Evolutionary conservation across 306 rosid genomes (phyloP).

Genomic region (Dicorynia guianensis): DNA sequence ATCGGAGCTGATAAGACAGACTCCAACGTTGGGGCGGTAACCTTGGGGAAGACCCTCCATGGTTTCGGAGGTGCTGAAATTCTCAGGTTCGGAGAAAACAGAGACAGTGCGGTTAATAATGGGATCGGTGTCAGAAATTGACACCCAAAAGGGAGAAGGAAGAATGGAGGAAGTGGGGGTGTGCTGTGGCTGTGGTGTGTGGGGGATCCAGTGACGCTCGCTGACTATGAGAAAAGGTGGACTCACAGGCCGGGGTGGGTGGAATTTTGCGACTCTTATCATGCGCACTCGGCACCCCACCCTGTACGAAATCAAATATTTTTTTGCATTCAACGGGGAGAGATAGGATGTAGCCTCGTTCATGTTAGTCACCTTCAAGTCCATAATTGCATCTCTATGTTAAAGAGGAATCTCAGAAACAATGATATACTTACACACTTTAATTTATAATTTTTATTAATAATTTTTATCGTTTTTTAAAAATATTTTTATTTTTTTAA

Average conservation of each 20-base stretch:
- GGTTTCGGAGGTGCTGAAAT: conserved; percentile 20
- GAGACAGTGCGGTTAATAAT: background rate
- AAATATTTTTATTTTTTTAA: too few relatives aligned
- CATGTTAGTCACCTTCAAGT: too few relatives aligned
- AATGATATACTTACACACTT: too few relatives aligned
- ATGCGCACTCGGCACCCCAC: conserved; percentile 42
- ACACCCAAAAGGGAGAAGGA: background rate
- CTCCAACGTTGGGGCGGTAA: conserved; percentile 98
- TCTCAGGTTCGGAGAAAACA: background rate
- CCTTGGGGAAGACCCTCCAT: conserved; percentile 95
- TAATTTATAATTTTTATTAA: too few relatives aligned
- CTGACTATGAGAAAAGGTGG: conserved; percentile 49
- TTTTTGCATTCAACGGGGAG: background rate
- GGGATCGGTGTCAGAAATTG: conserved; percentile 11
- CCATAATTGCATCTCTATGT: too few relatives aligned
- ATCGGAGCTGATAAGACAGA: conserved; percentile 87
- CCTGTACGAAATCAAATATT: background rate
- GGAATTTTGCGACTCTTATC: conserved; percentile 44
- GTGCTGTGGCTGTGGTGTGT: conserved; percentile 40
- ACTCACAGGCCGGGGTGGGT: conserved; percentile 44
- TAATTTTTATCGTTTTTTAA: too few relatives aligned
- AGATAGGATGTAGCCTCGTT: background rate
- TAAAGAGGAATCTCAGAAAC: too few relatives aligned
- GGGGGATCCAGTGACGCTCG: conserved; percentile 63
- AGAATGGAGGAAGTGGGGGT: background rate